These are phyloP conservation scores for Blastocystis sp. DNA, from an alignment of 352 stramenopile species.

Conservation along the genomic window DNA sequence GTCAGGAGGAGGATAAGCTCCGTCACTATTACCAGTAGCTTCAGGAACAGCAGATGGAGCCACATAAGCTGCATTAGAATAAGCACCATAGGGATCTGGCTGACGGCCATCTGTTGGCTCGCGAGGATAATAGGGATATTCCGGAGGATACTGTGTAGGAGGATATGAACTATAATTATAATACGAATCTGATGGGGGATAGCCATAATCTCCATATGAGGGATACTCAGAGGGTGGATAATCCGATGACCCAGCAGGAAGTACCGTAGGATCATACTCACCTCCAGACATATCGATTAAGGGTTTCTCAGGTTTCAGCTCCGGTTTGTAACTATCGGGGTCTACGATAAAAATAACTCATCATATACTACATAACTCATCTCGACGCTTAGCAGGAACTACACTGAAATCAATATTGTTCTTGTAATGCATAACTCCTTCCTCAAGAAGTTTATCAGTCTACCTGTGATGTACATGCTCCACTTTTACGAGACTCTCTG, in stretches of 20 bases:
- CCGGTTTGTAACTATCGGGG: slow-evolving; percentile 6
- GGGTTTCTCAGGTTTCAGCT: not conserved
- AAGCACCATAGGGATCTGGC: not conserved
- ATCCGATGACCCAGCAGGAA: not conserved
- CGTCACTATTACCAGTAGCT: not conserved
- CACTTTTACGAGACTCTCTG: not conserved
- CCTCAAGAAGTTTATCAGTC: slow-evolving; percentile 34
- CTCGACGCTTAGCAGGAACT: slow-evolving; percentile 15
- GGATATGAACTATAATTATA: not conserved
- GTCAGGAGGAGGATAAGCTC: not conserved
- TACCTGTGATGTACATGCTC: not conserved
- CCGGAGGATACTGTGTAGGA: not conserved
- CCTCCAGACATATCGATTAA: slow-evolving; percentile 2
- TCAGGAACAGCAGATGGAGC: not conserved
- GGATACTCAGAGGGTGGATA: not conserved
- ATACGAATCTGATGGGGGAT: not conserved
- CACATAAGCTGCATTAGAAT: not conserved
- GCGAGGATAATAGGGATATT: not conserved
- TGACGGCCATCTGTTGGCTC: not conserved
- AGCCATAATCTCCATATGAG: not conserved
- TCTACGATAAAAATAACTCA: not conserved
- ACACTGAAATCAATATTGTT: slow-evolving; percentile 1
- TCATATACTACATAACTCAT: not conserved
- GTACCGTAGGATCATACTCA: slow-evolving; percentile 10
- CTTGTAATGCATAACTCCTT: slow-evolving; percentile 32